Evolutionary conservation across 768 basidiomycete genomes (phyloP).

Genomic region (Tylopilus subfusipes): DNA sequence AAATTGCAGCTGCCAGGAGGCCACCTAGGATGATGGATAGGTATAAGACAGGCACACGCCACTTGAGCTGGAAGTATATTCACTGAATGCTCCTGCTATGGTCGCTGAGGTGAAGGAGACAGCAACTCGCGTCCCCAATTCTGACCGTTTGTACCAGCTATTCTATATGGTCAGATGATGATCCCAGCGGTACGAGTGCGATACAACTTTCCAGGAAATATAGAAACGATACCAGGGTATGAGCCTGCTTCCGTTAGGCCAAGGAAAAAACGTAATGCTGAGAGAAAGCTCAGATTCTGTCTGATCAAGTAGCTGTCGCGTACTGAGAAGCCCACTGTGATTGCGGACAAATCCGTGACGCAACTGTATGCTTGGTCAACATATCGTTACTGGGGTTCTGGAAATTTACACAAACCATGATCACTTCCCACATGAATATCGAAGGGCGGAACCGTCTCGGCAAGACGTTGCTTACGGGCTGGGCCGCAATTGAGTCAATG

Average conservation of each 20-base stretch:
- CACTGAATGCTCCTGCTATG: slow-evolving; percentile 72
- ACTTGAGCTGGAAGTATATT: slow-evolving; percentile 13
- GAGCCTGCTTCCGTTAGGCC: slow-evolving; percentile 52
- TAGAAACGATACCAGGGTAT: slow-evolving; percentile 55
- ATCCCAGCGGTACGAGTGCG: neutral
- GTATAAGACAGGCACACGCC: neutral
- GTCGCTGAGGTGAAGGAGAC: slow-evolving; percentile 81
- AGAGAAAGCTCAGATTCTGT: neutral
- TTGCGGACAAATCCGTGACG: slow-evolving; percentile 60
- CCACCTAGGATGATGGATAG: slow-evolving; percentile 43
- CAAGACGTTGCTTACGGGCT: slow-evolving; percentile 64
- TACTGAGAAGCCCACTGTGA: slow-evolving; percentile 61
- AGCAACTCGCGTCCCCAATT: slow-evolving; percentile 68
- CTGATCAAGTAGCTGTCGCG: slow-evolving; percentile 16
- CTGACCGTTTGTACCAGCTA: slow-evolving; percentile 79
- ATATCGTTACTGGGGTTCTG: neutral
- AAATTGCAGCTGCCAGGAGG: slow-evolving; percentile 61
- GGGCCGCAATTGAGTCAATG: neutral
- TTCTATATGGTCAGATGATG: neutral
- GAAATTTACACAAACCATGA: slow-evolving; percentile 34
- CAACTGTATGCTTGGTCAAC: slow-evolving; percentile 36
- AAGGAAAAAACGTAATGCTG: slow-evolving; percentile 60
- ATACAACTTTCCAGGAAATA: slow-evolving; percentile 46
- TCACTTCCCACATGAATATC: slow-evolving; percentile 41
- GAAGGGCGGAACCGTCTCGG: slow-evolving; percentile 60